Percentiles rank a stretch among this genome's conserved stretches.
These are phyloP conservation scores for Prunus persica DNA, from an alignment of 306 rosid species.

Conservation along the genomic window DNA sequence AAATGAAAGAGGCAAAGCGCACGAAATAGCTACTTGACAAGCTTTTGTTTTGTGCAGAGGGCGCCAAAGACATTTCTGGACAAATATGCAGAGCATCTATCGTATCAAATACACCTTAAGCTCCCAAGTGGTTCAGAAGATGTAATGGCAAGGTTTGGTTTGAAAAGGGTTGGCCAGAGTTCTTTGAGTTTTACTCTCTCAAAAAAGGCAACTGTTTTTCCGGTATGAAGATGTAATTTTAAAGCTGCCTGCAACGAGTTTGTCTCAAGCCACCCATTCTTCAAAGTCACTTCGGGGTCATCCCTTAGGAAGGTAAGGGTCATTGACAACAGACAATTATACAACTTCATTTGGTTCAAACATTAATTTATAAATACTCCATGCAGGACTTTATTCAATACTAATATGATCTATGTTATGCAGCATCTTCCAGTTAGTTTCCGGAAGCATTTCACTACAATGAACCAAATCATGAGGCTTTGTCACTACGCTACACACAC, in stretches of 20 bases:
- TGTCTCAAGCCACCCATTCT: background rate
- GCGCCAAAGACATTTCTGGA: background rate
- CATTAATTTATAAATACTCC: background rate
- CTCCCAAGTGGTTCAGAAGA: background rate
- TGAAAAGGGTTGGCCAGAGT: background rate
- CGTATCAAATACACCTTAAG: background rate
- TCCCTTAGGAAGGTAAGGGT: background rate
- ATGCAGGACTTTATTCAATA: no score
- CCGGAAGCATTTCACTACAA: no score
- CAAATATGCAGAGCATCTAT: background rate
- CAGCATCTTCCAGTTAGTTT: no score
- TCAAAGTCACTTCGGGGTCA: background rate
- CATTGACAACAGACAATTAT: background rate
- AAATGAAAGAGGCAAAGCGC: no score
- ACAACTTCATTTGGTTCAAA: background rate
- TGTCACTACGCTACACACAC: background rate
- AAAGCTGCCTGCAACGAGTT: conserved; percentile 6
- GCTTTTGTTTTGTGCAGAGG: background rate
- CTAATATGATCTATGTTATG: no score
- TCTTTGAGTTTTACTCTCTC: background rate
- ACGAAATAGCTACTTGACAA: background rate
- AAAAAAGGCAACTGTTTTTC: background rate
- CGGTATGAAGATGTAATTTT: background rate
- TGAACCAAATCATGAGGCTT: no score
- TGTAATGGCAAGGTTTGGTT: background rate